Base-by-base conservation (phyloP, 495 filamentous ascomycete species). In the Talaromyces adpressus region DNA sequence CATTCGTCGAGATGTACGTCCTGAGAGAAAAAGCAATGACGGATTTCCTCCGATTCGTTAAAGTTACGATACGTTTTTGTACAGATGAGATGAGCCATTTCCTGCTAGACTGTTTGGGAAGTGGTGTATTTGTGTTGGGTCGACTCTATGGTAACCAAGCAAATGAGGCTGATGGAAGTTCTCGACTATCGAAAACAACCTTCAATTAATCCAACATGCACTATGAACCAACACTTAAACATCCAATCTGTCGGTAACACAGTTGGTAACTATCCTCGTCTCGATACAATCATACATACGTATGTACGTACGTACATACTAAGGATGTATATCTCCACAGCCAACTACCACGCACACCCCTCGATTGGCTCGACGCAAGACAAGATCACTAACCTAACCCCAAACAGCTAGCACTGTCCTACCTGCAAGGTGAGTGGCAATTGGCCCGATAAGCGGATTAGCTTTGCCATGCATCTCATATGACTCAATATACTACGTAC, bases 21-120 rank as follows among this genome's bases (percentile, higher is more conserved):
- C 27, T 27, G 27, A 47, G n/a, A 14, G 51, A 29, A 56, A 56
- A 56, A 56, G 52, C 52, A 56, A 56, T 12, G 27, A 25, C 27
- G 52, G 52, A 56, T 56, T 56, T 56, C 52, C 52, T 56, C 52
- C 52, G 52, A 29, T 29, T 56, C 52, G 52, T 56, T 29, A 27
- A 22, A 4, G 7, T 18, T 53, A 22, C 51, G 9, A 53, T 36
- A 45, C 41, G 5, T n/a, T 18, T n/a, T n/a, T 4, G 16, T 49
- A 41, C 45, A 2, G 5, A 49, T 49, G 18, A 49, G 20, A 49
- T 18, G 45, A 20, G 18, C 22, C 45, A 7, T 39, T 41, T 41
- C n/a, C 36, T 41, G 36, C 14, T 14, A 16, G 36, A 41, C 36
- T 16, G 12, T 41, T 14, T 41, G 36, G 36, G 36, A 41, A 41